Conservation (phyloP, 2,329 filamentous ascomycete species). For the Periglandula ipomoeae region DNA sequence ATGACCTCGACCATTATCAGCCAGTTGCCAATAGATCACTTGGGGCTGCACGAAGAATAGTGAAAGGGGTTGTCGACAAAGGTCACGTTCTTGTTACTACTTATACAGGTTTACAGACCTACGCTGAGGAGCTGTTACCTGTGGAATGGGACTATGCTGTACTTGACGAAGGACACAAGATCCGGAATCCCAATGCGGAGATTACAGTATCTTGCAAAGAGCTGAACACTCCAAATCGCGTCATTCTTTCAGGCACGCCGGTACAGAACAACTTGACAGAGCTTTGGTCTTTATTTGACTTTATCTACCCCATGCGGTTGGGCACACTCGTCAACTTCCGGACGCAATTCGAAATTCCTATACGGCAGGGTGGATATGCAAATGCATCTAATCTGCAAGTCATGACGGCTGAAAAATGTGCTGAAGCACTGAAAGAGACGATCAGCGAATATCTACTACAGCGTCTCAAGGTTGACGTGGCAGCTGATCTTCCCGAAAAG, state of each 20-base stretch:
- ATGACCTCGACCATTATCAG: constrained; percentile 36
- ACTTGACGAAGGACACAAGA: constrained; percentile 95
- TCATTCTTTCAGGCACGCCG: constrained; percentile 92
- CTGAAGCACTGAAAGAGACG: constrained; percentile 84
- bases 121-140: constrained; percentile 70
- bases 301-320: constrained; percentile 91
- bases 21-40: constrained; percentile 23
- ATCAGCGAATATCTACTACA: constrained; percentile 92
- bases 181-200: constrained; percentile 88
- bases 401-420: constrained; percentile 88
- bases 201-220: constrained; percentile 96
- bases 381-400: constrained; percentile 92
- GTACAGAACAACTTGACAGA: constrained; percentile 97
- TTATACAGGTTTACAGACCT: constrained; percentile 91
- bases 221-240: constrained; percentile 75
- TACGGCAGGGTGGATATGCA: constrained; percentile 85
- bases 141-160: constrained; percentile 90
- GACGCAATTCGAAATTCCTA: constrained; percentile 87
- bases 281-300: constrained; percentile 95
- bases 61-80: constrained; percentile 70
- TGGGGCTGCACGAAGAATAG: constrained; percentile 66
- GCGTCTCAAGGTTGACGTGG: constrained; percentile 87
- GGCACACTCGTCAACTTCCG: constrained; percentile 88
- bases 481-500: constrained; percentile 88
- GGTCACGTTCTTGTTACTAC: constrained; percentile 94